Conservation (phyloP, 768 basidiomycete genomes). For the Pleurotus ostreatus region DNA sequence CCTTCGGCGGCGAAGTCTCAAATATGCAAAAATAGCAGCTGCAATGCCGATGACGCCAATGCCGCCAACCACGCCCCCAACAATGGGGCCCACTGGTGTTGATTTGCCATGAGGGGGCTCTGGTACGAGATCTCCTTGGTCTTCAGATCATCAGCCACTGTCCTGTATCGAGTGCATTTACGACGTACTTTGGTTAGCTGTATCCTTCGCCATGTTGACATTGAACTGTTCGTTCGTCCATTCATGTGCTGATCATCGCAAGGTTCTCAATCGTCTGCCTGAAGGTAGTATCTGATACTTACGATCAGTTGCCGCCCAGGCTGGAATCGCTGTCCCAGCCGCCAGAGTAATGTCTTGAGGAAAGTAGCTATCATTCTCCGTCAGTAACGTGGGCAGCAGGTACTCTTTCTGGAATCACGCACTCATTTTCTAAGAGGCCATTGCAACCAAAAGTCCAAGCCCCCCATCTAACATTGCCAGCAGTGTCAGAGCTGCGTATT, state of each 20-base stretch:
- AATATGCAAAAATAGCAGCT: not conserved
- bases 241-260: not conserved
- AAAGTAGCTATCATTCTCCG: slow-evolving; percentile 1
- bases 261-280: not conserved
- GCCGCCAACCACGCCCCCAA: slow-evolving; percentile 7
- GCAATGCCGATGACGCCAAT: not conserved
- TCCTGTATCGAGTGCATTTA: not conserved
- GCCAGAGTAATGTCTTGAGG: slow-evolving; percentile 8
- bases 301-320: slow-evolving; percentile 9
- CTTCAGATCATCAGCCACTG: not conserved
- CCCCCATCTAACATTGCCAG: not conserved
- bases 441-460: not conserved
- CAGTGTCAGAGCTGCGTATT: not conserved
- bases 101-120: not conserved
- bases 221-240: slow-evolving; percentile 7
- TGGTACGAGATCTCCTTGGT: not conserved
- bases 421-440: not conserved
- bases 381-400: not conserved
- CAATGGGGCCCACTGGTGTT: slow-evolving; percentile 4
- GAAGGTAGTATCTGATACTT: not conserved
- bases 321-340: slow-evolving; percentile 3
- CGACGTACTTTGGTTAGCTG: not conserved
- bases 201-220: not conserved
- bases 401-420: not conserved
- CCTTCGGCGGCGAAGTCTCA: not conserved